Evolutionary conservation across 2,329 filamentous ascomycete species (phyloP), one percentile per base, ranked within the genome.

Genomic region (Hirsutella minnesotensis): DNA sequence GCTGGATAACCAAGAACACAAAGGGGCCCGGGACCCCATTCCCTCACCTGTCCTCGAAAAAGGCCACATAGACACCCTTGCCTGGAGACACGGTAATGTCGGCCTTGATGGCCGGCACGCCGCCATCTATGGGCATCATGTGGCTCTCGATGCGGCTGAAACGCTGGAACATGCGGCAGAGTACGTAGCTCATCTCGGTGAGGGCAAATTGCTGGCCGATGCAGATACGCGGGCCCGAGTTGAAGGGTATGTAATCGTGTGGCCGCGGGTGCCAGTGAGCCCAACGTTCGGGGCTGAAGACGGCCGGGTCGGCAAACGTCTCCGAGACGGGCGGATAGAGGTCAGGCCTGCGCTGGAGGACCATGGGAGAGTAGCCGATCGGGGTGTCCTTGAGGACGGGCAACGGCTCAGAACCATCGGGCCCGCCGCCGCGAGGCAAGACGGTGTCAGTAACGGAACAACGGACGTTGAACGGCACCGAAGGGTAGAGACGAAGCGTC

Each of bases 191-290:
- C 67, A 84, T 83, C 67, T 89, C 83, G 0, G 82, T 86, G 38
- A 89, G 63, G 9, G 85, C 85, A 56, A 88, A 89, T 62, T 89
- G 82, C 69, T 89, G 83, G 1, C 83, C 82, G 45, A 87, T 75
- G 59, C 83, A 85, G 55, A 85, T 82, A 30, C 83, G 68, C 40
- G 82, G 79, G 1, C 81, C 83, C 9, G 80, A 79, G 56, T 85
- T 86, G 62, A 86, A 86, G 12, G 83, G 82, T 31, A 86, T 73
- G 56, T 83, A 86, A 47, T 80, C 73, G 75, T 81, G 84, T 1
- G 76, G 75, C 53, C 70, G 72, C 0, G 79, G 79, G 56, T 78
- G 72, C 71, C 76, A 76, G 49, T 58, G 46, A 36, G 58, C 62
- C 82, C 82, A 87, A 46, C 82, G 69, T 39, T 85, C 81, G 1